phyloP scores from a whole-genome alignment of 805 yeast genomes.

The Yamadazyma nakazawae region DNA sequence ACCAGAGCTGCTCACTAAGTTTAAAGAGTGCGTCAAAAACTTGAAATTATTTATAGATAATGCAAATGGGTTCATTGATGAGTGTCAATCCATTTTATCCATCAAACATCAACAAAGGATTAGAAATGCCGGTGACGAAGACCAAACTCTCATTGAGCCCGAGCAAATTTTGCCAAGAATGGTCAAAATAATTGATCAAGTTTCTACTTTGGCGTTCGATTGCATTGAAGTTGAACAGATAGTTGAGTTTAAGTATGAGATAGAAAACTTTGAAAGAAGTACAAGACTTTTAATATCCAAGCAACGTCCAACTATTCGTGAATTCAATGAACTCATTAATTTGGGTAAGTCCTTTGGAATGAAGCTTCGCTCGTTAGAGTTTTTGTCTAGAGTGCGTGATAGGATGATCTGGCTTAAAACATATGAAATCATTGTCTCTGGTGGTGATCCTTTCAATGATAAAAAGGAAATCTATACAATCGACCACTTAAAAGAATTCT shows the following conservation, averaged over 20 bases:
- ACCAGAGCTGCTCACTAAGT: constrained; percentile 2
- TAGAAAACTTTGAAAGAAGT: constrained; percentile 48
- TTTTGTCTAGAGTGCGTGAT: constrained; percentile 35
- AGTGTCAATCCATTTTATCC: constrained; percentile 51
- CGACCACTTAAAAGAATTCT: constrained; percentile 25
- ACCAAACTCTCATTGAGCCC: constrained; percentile 3
- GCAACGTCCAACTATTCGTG: constrained; percentile 35
- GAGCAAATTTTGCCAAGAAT: constrained; percentile 20
- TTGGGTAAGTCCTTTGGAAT: constrained; percentile 62
- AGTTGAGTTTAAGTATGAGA: constrained; percentile 48
- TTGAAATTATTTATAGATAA: constrained; percentile 42
- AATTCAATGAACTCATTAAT: constrained; percentile 51
- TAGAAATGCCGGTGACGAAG: constrained; percentile 23
- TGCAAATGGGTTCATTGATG: constrained; percentile 52
- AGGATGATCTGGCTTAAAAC: constrained; percentile 32
- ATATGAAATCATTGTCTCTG: constrained; percentile 30
- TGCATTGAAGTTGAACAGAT: constrained; percentile 61
- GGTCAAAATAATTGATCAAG: constrained; percentile 39
- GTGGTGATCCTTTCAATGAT: constrained; percentile 39
- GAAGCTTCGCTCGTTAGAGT: constrained; percentile 44
- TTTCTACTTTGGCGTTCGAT: constrained; percentile 49
- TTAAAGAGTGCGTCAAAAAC: constrained; percentile 15
- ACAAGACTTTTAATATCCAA: constrained; percentile 39
- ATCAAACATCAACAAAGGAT: constrained; percentile 52
- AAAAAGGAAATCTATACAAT: constrained; percentile 34